Evolutionary conservation across 192 early-diverging fungal genomes (phyloP), one percentile per base, ranked within the genome.

Genomic region (Thoreauomyces humboldtii): DNA sequence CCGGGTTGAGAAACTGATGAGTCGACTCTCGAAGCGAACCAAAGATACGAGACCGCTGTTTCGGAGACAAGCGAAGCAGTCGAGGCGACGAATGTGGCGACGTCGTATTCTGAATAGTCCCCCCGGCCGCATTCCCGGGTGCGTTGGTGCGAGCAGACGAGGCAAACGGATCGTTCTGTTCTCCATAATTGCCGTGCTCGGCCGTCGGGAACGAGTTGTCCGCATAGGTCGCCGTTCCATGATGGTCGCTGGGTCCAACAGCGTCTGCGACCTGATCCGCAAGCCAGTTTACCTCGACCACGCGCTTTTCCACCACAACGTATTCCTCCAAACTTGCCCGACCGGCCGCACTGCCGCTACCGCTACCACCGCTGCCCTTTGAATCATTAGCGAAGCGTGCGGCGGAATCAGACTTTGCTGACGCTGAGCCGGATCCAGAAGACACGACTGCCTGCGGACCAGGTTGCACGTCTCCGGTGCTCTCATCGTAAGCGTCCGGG

Each of bases 221-320:
- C n/a, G n/a, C n/a, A n/a, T n/a, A n/a, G n/a, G n/a, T n/a, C n/a
- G n/a, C n/a, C n/a, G n/a, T n/a, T n/a, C n/a, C n/a, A n/a, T n/a
- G n/a, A n/a, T n/a, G n/a, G n/a, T n/a, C n/a, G 34, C 54, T 21
- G 51, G 0, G 5, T 15, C 62, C 48, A 0, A 53, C 56, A 14
- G 58, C 66, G 43, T 35, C 62, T 2, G 54, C 64, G 6, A 71
- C 72, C 58, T 64, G 63, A 54, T 79, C 63, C 15, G 69, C 69
- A 14, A 83, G 33, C 80, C 80, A 82, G 51, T 83, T 81, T 0
- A 83, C 80, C 59, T 83, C 75, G 11, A 83, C 73, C 0, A 67
- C 72, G 7, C 71, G 58, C 42, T 83, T 75, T 19, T 79, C 77
- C 50, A 83, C 70, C 7, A 83, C 65, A 2, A 82, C 81, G 54